Percentiles rank a stretch among this genome's conserved stretches.
phyloP scores from a whole-genome alignment of 345 rosid species.

The Reutealis trisperma region DNA sequence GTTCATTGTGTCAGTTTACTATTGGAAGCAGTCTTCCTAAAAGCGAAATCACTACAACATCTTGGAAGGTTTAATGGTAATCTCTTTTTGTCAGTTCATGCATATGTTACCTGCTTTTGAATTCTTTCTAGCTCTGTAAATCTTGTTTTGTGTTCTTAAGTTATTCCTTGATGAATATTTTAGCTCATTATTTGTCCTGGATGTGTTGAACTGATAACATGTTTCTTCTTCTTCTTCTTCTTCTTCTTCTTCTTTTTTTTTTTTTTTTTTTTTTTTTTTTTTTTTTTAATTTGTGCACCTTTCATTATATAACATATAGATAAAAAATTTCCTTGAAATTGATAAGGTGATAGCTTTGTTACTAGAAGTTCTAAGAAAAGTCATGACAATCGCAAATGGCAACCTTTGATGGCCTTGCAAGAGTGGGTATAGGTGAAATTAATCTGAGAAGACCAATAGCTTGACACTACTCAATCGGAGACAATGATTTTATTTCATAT shows the following conservation, averaged over 20 bases:
- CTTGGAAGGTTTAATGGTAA: slow-evolving; percentile 64
- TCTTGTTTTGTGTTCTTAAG: background rate
- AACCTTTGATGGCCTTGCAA: background rate
- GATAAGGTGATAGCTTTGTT: background rate
- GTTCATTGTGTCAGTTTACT: slow-evolving; percentile 63
- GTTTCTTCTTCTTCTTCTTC: no score
- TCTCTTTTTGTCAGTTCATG: background rate
- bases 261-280: no score
- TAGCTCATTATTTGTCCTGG: background rate
- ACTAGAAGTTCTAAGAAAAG: background rate
- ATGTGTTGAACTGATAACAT: background rate
- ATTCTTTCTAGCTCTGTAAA: background rate
- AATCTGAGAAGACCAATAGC: background rate
- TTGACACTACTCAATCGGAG: background rate
- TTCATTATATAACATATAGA: background rate
- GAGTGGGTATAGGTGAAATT: background rate
- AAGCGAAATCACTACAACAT: slow-evolving; percentile 64
- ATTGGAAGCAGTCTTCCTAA: slow-evolving; percentile 64
- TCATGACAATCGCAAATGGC: background rate
- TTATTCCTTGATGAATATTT: background rate
- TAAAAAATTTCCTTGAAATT: background rate
- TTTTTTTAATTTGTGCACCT: background rate
- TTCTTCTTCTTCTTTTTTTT: no score
- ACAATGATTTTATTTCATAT: background rate
- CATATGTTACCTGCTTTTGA: background rate